Conservation (phyloP, 495 filamentous ascomycete species). For the Staphylotrichum tortipilum region DNA sequence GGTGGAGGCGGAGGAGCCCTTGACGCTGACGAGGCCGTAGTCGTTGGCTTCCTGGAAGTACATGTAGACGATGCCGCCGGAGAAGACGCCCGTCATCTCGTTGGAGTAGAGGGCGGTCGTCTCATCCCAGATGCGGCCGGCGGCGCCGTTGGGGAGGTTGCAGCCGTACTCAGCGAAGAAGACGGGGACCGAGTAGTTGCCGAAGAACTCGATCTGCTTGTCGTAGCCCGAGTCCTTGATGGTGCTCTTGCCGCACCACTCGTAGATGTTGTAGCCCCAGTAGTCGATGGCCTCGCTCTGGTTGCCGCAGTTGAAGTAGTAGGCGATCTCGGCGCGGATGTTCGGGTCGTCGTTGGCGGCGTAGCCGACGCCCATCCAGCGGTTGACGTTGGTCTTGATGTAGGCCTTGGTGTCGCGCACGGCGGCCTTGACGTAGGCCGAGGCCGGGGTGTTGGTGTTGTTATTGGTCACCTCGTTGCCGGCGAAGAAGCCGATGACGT, state of each 20-base stretch:
- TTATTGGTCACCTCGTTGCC: conserved; percentile 95
- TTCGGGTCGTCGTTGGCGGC: conserved; percentile 81
- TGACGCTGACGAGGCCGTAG: conserved; percentile 68
- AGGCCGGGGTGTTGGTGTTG: conserved; percentile 70
- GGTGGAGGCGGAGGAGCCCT: conserved; percentile 48
- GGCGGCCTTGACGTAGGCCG: conserved; percentile 91
- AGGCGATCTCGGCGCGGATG: conserved; percentile 68
- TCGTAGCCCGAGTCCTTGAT: conserved; percentile 69
- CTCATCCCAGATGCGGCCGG: conserved; percentile 74
- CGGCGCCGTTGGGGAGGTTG: conserved; percentile 52
- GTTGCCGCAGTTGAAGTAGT: conserved; percentile 88
- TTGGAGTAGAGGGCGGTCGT: conserved; percentile 72
- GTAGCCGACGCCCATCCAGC: conserved; percentile 84
- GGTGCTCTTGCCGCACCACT: conserved; percentile 82
- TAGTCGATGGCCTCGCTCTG: conserved; percentile 66
- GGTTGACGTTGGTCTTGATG: conserved; percentile 69
- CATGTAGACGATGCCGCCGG: conserved; percentile 95
- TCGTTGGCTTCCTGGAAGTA: conserved; percentile 89
- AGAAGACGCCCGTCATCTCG: conserved; percentile 78
- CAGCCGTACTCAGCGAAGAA: conserved; percentile 99
- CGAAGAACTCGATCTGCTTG: conserved; percentile 71
- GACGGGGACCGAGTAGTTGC: conserved; percentile 77
- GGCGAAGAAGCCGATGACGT: conserved; percentile 91
- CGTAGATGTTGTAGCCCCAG: conserved; percentile 99
- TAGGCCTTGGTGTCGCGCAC: conserved; percentile 92